phyloP scores from a whole-genome alignment of 306 rosid species.

The Vigna radiata region DNA sequence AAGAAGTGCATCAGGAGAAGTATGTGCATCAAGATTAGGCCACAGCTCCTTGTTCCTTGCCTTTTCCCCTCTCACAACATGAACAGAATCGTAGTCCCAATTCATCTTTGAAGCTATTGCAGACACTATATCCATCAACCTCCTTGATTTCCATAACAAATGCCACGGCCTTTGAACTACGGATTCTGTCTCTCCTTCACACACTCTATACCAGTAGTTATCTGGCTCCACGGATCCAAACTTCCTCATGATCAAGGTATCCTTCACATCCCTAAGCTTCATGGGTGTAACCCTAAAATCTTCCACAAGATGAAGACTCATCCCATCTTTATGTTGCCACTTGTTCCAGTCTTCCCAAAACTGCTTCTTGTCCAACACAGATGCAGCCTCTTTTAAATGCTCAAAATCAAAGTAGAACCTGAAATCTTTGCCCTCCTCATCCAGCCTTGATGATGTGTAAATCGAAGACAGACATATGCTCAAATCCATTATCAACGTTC shows the following conservation, averaged over 20 bases:
- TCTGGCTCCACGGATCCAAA: constrained; percentile 92
- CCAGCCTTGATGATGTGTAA: constrained; percentile 73
- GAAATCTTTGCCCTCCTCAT: constrained; percentile 97
- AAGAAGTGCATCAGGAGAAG: constrained; percentile 81
- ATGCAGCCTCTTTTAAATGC: constrained; percentile 89
- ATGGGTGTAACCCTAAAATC: constrained; percentile 83
- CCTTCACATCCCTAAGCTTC: constrained; percentile 76
- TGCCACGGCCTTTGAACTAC: constrained; percentile 92
- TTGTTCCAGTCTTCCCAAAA: constrained; percentile 91
- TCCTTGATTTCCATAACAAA: constrained; percentile 93
- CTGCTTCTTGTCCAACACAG: constrained; percentile 86
- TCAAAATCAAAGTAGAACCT: constrained; percentile 96
- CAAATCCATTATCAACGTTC: constrained; percentile 96
- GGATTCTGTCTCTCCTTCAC: constrained; percentile 97
- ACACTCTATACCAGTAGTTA: constrained; percentile 95
- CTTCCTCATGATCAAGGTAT: constrained; percentile 87
- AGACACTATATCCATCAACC: constrained; percentile 93
- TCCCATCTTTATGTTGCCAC: constrained; percentile 78
- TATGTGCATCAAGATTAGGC: constrained; percentile 93
- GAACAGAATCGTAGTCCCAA: constrained; percentile 95
- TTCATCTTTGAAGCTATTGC: constrained; percentile 79
- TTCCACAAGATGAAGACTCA: constrained; percentile 82
- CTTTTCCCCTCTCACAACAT: constrained; percentile 94
- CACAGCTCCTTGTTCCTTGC: constrained; percentile 90
- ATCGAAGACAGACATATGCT: constrained; percentile 87